A percentile compares a stretch with the other conserved stretches of the same genome.
These are phyloP conservation scores for Drechslera avenae DNA, from an alignment of 2,329 filamentous ascomycete genomes.

Conservation along the genomic window DNA sequence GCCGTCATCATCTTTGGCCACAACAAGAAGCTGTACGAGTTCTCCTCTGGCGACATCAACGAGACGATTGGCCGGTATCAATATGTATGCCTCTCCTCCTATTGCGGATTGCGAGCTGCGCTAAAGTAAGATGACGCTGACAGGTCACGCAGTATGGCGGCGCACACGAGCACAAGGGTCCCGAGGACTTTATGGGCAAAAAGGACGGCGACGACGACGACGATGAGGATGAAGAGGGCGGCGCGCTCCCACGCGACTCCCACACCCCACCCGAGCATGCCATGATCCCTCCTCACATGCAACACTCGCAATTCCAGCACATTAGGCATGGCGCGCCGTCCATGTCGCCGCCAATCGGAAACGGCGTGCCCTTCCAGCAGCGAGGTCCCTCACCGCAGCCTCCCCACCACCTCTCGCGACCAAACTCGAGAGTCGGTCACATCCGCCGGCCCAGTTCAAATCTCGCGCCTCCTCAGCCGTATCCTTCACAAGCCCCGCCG, in stretches of 20 bases:
- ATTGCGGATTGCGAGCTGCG: conserved; percentile 5
- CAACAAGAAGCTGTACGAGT: conserved; percentile 99
- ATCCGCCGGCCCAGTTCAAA: conserved; percentile 76
- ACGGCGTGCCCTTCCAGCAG: conserved; percentile 69
- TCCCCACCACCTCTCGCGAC: conserved; percentile 69
- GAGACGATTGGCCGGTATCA: conserved; percentile 86
- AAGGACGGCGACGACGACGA: conserved; percentile 75
- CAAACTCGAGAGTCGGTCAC: conserved; percentile 75
- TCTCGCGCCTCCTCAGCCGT: conserved; percentile 68
- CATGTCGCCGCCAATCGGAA: conserved; percentile 84
- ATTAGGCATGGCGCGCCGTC: conserved; percentile 83
- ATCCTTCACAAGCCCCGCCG: conserved; percentile 66
- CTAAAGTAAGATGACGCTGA: conserved; percentile 35
- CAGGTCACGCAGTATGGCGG: conserved; percentile 73
- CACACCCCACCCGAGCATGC: conserved; percentile 66
- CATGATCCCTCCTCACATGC: conserved; percentile 55
- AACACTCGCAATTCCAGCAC: conserved; percentile 71
- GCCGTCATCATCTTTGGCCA: conserved; percentile 98
- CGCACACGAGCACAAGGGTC: conserved; percentile 95
- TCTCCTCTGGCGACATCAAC: conserved; percentile 91
- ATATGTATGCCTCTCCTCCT: conserved; percentile 68
- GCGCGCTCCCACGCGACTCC: conserved; percentile 73
- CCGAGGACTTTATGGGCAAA: conserved; percentile 85
- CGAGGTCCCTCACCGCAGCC: conserved; percentile 84
- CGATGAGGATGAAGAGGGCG: conserved; percentile 74